Evolutionary conservation across 768 basidiomycete genomes (phyloP).

Genomic region (Gloeostereum incarnatum): DNA sequence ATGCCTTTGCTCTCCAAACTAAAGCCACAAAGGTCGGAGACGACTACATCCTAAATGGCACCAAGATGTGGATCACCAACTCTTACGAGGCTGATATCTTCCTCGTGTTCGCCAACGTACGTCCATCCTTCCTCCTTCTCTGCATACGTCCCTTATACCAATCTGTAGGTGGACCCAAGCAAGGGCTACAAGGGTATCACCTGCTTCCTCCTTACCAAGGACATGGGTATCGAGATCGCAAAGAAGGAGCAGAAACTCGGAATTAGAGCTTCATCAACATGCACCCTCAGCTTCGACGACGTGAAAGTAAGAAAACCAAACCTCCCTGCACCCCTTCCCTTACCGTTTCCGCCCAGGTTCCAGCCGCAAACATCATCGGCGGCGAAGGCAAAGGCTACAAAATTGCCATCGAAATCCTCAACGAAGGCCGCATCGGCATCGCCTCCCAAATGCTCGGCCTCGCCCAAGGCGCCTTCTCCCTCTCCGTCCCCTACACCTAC

Average conservation of each 20-base stretch:
- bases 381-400: slow-evolving; percentile 92
- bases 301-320: slow-evolving; percentile 38
- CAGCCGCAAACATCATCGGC: slow-evolving; percentile 87
- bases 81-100: slow-evolving; percentile 86
- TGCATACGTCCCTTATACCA: neutral
- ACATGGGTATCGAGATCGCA: slow-evolving; percentile 94
- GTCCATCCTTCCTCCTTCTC: slow-evolving; percentile 11
- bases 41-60: slow-evolving; percentile 86
- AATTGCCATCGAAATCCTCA: slow-evolving; percentile 93
- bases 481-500: slow-evolving; percentile 92
- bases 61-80: slow-evolving; percentile 99
- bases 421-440: slow-evolving; percentile 97
- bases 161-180: slow-evolving; percentile 60
- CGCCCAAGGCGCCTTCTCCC: slow-evolving; percentile 95
- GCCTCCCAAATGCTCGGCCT: slow-evolving; percentile 98
- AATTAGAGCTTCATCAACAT: slow-evolving; percentile 93
- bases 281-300: slow-evolving; percentile 91
- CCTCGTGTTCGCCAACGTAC: slow-evolving; percentile 91
- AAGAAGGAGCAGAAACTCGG: slow-evolving; percentile 99
- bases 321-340: neutral
- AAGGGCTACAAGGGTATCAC: slow-evolving; percentile 99
- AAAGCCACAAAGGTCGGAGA: slow-evolving; percentile 84
- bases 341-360: slow-evolving; percentile 14
- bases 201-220: slow-evolving; percentile 92
- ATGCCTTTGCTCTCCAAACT: slow-evolving; percentile 94